Evolutionary conservation across 768 basidiomycete species (phyloP).

Genomic region (Termitomyces sp.): DNA sequence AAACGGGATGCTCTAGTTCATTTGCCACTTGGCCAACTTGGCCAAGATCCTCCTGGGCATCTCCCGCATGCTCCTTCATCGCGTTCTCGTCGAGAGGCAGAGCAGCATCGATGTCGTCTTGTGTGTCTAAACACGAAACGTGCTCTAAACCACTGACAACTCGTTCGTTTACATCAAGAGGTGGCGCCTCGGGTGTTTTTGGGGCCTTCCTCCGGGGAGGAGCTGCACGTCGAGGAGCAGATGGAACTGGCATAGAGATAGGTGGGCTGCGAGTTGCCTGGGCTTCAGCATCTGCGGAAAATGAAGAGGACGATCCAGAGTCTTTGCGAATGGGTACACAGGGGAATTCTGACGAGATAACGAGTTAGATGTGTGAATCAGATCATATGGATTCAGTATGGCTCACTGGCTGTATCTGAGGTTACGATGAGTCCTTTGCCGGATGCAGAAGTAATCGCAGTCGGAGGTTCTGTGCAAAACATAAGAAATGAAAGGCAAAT

Average conservation of each 20-base stretch:
- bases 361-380: background rate
- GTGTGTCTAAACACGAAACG: background rate
- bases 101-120: conserved; percentile 2
- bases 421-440: conserved; percentile 4
- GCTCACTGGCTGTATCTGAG: conserved; percentile 7
- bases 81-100: conserved; percentile 13
- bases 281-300: conserved; percentile 22
- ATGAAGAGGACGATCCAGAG: conserved; percentile 19
- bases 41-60: conserved; percentile 15
- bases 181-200: conserved; percentile 33
- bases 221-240: conserved; percentile 65
- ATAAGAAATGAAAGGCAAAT: background rate
- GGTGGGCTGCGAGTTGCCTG: conserved; percentile 33
- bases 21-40: conserved; percentile 2
- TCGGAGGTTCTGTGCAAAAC: conserved; percentile 4
- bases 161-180: conserved; percentile 9
- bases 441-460: conserved; percentile 1
- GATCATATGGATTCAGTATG: background rate
- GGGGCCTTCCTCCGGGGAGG: conserved; percentile 65
- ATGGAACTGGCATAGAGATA: conserved; percentile 66
- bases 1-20: background rate
- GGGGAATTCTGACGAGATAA: conserved; percentile 4
- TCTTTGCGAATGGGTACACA: conserved; percentile 16
- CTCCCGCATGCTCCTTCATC: background rate
- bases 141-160: conserved; percentile 7